Evolutionary conservation across 257 asterid species (phyloP).

Genomic region (Gentiana macrophylla): DNA sequence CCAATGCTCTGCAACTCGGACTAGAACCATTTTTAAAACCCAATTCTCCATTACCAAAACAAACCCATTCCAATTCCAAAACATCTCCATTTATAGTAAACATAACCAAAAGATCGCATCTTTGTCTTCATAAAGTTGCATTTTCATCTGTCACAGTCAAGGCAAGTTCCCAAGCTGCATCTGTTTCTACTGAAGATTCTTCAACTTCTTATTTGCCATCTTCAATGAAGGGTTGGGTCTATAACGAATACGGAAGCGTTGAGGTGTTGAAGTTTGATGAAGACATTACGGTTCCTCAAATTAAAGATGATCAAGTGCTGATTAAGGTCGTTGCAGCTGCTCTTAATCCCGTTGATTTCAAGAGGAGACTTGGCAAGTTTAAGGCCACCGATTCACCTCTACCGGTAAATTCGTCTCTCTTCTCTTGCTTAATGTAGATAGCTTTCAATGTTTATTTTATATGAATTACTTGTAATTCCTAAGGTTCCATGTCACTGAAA

Average conservation of each 20-base stretch:
- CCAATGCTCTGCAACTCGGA: constrained; percentile 39
- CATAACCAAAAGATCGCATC: constrained; percentile 8
- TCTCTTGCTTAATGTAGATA: too few relatives aligned
- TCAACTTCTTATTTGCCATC: constrained; percentile 39
- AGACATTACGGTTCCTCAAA: constrained; percentile 46
- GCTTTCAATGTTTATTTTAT: too few relatives aligned
- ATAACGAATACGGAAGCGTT: constrained; percentile 64
- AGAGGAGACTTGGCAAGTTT: constrained; percentile 66
- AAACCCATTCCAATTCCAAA: constrained; percentile 18
- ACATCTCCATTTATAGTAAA: constrained; percentile 6
- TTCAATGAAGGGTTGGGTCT: constrained; percentile 80
- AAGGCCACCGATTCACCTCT: constrained; percentile 93
- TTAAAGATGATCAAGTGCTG: constrained; percentile 69
- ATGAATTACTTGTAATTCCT: too few relatives aligned
- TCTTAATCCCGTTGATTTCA: constrained; percentile 81
- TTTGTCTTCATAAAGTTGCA: constrained; percentile 6
- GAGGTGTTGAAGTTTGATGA: constrained; percentile 61
- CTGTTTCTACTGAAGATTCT: constrained; percentile 32
- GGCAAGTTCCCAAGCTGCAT: constrained; percentile 54
- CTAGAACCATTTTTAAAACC: constrained; percentile 14
- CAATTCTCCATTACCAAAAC: constrained; percentile 7
- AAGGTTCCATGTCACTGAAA: too few relatives aligned
- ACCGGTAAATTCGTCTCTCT: constrained; percentile 34
- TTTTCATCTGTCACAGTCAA: constrained; percentile 19
- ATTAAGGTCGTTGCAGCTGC: constrained; percentile 83